These are phyloP conservation scores for Phytophthora nicotianae DNA, from an alignment of 352 stramenopile species.

Conservation along the genomic window DNA sequence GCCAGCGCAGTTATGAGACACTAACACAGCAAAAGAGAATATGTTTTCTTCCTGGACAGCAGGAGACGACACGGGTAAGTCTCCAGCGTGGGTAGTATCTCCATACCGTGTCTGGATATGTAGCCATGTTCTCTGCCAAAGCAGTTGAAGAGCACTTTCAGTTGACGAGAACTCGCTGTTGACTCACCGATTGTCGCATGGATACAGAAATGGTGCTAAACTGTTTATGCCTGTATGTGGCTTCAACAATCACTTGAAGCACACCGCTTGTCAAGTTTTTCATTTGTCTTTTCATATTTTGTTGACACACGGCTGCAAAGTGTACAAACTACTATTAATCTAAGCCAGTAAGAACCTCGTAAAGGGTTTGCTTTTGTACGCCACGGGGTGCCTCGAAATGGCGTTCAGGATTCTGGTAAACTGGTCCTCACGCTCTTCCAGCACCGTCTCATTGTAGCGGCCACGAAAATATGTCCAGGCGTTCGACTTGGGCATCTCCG, in stretches of 20 bases:
- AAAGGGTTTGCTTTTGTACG: slow-evolving; percentile 44
- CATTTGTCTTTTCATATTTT: slow-evolving; percentile 6
- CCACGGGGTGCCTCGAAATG: slow-evolving; percentile 56
- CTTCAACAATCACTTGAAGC: slow-evolving; percentile 8
- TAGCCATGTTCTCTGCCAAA: slow-evolving; percentile 33
- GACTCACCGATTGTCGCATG: too few species aligned
- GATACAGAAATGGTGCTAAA: neutral
- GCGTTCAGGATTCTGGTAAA: slow-evolving; percentile 72
- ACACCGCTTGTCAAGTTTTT: neutral
- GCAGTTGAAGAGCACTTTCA: neutral
- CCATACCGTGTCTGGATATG: slow-evolving; percentile 27
- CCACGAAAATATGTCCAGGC: slow-evolving; percentile 42
- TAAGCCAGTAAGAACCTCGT: slow-evolving; percentile 45
- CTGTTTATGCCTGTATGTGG: neutral
- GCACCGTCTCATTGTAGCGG: slow-evolving; percentile 45
- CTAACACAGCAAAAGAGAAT: slow-evolving; percentile 23
- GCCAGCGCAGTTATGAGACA: slow-evolving; percentile 18
- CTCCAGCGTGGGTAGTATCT: slow-evolving; percentile 1
- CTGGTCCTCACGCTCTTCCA: slow-evolving; percentile 57
- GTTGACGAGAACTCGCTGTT: slow-evolving; percentile 2
- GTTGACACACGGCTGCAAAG: slow-evolving; percentile 4
- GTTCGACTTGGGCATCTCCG: slow-evolving; percentile 51
- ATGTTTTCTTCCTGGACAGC: slow-evolving; percentile 26
- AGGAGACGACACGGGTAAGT: slow-evolving; percentile 8
- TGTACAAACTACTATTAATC: neutral